phyloP scores from a whole-genome alignment of 164 flowering plant genomes.

The Chimonanthus salicifolius region DNA sequence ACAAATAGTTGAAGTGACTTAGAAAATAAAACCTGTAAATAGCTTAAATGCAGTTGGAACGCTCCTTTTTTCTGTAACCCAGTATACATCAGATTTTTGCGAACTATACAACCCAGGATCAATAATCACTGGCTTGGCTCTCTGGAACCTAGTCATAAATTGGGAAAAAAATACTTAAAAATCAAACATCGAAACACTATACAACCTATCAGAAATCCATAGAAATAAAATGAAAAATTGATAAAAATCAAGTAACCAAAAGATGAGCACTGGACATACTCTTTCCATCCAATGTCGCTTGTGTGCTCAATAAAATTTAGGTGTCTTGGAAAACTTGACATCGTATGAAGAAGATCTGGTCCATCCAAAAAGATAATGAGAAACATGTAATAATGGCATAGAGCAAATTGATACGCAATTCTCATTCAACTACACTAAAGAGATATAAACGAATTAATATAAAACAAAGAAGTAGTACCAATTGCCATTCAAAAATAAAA shows the following conservation, averaged over 20 bases:
- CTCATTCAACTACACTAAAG: background rate
- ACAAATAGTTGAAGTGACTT: background rate
- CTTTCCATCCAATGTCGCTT: constrained; percentile 90
- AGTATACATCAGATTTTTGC: constrained; percentile 63
- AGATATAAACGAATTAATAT: too few relatives aligned
- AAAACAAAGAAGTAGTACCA: background rate
- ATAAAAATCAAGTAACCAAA: background rate
- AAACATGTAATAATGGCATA: background rate
- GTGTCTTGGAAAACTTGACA: constrained; percentile 51
- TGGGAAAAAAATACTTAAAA: constrained; percentile 1
- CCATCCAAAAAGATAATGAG: constrained; percentile 1
- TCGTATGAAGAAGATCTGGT: constrained; percentile 59
- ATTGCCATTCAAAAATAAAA: background rate
- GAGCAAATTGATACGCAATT: background rate
- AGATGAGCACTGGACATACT: constrained; percentile 35
- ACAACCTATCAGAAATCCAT: background rate
- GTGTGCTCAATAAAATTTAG: constrained; percentile 87
- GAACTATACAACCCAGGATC: constrained; percentile 73
- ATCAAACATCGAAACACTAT: background rate
- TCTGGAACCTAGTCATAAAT: constrained; percentile 43
- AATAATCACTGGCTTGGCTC: constrained; percentile 80
- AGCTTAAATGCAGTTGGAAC: constrained; percentile 73
- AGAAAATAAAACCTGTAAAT: constrained; percentile 56
- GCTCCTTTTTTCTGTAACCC: constrained; percentile 58
- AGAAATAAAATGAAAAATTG: background rate